Evolutionary conservation across 202 grass and related monocot genomes (phyloP).

Genomic region (Musa balbisiana): DNA sequence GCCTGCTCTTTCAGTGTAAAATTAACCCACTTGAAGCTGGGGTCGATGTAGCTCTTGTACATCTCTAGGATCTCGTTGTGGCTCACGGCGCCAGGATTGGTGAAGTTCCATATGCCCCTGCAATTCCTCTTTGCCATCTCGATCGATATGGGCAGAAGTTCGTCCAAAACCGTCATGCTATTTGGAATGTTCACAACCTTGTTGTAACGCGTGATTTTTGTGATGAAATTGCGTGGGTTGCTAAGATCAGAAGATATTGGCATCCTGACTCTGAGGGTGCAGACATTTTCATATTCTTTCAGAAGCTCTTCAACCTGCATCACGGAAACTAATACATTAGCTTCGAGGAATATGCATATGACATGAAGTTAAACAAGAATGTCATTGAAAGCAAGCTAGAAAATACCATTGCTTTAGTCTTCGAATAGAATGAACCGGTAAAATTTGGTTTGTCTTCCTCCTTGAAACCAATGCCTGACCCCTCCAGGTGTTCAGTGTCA

Average conservation of each 20-base stretch:
- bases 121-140: constrained; percentile 20
- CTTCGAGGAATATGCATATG: neutral
- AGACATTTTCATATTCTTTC: constrained; percentile 19
- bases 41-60: constrained; percentile 13
- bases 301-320: constrained; percentile 21
- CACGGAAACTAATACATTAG: neutral
- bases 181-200: constrained; percentile 21
- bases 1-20: constrained; percentile 25
- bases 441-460: constrained; percentile 18
- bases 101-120: constrained; percentile 24
- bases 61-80: constrained; percentile 20
- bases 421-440: constrained; percentile 17
- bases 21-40: constrained; percentile 13
- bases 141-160: constrained; percentile 18
- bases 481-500: constrained; percentile 8
- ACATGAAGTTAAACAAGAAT: neutral
- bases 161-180: constrained; percentile 21
- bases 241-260: constrained; percentile 17
- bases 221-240: constrained; percentile 19
- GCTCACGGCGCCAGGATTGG: constrained; percentile 15
- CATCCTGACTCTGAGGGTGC: constrained; percentile 19
- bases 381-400: neutral
- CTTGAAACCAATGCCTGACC: constrained; percentile 20
- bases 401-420: constrained; percentile 22
- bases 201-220: constrained; percentile 13